A percentile compares a stretch with the other conserved stretches of the same genome.
These are phyloP conservation scores for Calonectria pseudoturangicola DNA, from an alignment of 2,329 filamentous ascomycete species.

Conservation along the genomic window DNA sequence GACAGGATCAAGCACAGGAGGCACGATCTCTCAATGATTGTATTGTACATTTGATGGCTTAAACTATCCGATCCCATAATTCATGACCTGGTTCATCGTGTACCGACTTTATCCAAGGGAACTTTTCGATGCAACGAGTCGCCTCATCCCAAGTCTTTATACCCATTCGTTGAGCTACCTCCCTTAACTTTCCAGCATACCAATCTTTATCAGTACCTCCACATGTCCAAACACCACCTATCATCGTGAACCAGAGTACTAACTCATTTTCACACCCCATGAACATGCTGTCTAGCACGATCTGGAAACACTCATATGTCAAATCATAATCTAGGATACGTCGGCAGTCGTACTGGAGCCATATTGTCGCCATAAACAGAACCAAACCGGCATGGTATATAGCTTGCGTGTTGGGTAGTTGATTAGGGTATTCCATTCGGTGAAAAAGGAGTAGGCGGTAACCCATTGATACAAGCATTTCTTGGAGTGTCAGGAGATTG, in stretches of 20 bases:
- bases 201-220: constrained; percentile 24
- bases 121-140: constrained; percentile 6
- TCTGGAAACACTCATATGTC: constrained; percentile 12
- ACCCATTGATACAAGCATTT: constrained; percentile 37
- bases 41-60: too few species aligned
- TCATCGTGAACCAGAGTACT: constrained; percentile 36
- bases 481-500: constrained; percentile 17
- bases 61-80: constrained; percentile 46
- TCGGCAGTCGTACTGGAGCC: constrained; percentile 33
- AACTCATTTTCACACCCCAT: constrained; percentile 15
- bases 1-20: too few species aligned
- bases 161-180: not conserved
- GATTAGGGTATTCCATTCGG: constrained; percentile 9
- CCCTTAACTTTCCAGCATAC: constrained; percentile 18
- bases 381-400: constrained; percentile 37
- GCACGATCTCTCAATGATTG: too few species aligned
- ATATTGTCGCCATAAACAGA: constrained; percentile 34
- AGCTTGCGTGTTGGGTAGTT: constrained; percentile 1
- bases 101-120: constrained; percentile 42
- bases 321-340: constrained; percentile 32
- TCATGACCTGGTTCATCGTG: constrained; percentile 35
- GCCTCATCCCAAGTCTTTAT: constrained; percentile 39
- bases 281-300: constrained; percentile 8
- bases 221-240: constrained; percentile 41
- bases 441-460: constrained; percentile 34